These are phyloP conservation scores for Fusarium equiseti DNA, from an alignment of 2,329 filamentous ascomycete species.

Conservation along the genomic window DNA sequence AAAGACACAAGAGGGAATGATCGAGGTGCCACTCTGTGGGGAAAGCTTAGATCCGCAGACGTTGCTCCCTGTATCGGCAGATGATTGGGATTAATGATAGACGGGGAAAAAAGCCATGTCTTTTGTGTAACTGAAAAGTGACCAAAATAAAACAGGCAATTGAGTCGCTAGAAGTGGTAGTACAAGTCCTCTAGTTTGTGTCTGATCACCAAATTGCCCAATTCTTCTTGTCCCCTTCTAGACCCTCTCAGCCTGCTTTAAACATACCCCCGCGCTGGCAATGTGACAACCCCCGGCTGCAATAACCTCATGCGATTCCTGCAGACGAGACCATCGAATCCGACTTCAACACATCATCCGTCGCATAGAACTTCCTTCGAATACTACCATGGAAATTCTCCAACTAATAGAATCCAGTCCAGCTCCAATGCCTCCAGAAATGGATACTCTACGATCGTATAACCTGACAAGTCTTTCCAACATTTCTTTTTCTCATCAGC, in stretches of 20 bases:
- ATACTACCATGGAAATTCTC: slow-evolving; percentile 3
- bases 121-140: not conserved
- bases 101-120: not conserved
- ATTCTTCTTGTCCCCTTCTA: not conserved
- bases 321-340: not conserved
- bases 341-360: slow-evolving; percentile 9
- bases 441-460: slow-evolving; percentile 16
- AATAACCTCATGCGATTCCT: slow-evolving; percentile 18
- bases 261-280: not conserved
- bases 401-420: not conserved
- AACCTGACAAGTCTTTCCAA: slow-evolving; percentile 7
- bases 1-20: not conserved
- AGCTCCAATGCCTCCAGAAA: slow-evolving; percentile 8
- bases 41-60: not conserved
- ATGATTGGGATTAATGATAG: not conserved
- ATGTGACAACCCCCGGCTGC: slow-evolving; percentile 31
- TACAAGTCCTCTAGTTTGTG: not conserved
- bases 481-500: not conserved
- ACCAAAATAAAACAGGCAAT: not conserved
- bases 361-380: slow-evolving; percentile 34
- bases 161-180: not conserved
- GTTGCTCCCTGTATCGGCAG: not conserved
- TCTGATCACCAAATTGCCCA: not conserved
- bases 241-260: not conserved
- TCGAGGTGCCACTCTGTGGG: not conserved